These are phyloP conservation scores for Globisporangium nodosum DNA, from an alignment of 352 stramenopile species.

Conservation along the genomic window DNA sequence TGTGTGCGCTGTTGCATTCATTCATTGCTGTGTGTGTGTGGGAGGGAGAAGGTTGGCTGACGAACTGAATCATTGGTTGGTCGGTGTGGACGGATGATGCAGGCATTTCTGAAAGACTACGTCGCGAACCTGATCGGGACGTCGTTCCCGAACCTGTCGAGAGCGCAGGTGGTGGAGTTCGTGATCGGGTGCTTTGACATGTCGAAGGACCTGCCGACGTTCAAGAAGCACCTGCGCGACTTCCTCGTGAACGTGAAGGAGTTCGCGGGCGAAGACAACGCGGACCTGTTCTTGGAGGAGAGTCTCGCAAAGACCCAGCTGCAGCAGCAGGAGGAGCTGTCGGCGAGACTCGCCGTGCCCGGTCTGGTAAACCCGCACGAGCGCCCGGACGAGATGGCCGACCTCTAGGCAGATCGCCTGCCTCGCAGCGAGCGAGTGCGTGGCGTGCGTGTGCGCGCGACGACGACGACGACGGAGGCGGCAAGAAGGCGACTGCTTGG, in stretches of 20 bases:
- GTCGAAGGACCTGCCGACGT: constrained; percentile 95
- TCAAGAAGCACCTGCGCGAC: constrained; percentile 99
- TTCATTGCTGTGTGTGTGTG: too few relatives aligned
- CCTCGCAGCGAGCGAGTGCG: not conserved
- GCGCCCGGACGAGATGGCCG: constrained; percentile 85
- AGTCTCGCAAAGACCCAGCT: constrained; percentile 81
- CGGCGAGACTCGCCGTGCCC: constrained; percentile 82
- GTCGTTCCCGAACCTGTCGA: constrained; percentile 96
- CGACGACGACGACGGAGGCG: too few relatives aligned
- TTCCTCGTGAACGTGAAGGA: constrained; percentile 99
- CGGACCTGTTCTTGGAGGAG: constrained; percentile 96
- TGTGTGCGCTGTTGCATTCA: not conserved
- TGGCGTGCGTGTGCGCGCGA: not conserved
- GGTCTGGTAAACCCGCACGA: constrained; percentile 91
- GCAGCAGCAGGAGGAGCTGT: constrained; percentile 84
- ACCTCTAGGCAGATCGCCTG: constrained; percentile 38
- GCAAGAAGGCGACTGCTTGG: too few relatives aligned
- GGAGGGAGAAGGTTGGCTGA: not conserved
- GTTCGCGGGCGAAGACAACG: constrained; percentile 97
- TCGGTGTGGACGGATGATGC: not conserved
- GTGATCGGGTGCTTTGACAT: constrained; percentile 97
- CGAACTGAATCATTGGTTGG: not conserved
- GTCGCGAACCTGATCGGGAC: constrained; percentile 95
- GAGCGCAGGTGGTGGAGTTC: constrained; percentile 94
- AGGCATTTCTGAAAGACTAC: constrained; percentile 95